Base-by-base conservation (phyloP, 1,139 yeast species). In the Scheffersomyces cryptocercus region DNA sequence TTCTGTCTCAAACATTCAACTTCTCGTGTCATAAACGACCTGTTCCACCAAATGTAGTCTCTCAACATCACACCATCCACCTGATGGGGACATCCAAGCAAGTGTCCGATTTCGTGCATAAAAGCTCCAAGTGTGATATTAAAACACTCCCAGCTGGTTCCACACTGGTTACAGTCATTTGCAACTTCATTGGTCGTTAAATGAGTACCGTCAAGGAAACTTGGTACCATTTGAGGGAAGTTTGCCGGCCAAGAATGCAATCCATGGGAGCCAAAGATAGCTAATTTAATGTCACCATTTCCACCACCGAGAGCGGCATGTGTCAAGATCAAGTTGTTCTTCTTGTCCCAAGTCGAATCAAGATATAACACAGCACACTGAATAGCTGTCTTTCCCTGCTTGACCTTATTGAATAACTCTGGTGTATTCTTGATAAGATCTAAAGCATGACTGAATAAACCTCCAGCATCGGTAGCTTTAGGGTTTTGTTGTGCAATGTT, bases 241-340 rank as follows among this genome's bases (percentile, higher is more conserved):
- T 79, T 79, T 26, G 79, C 68, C 6, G 99, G 98, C 95, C 96
- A 93, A 0, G 96, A 79, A 61, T 88, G 93, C 28, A 90, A 56
- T 0, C 97, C 95, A 60, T 93, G 99, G 3, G 96, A 85, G 3
- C 99, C 99, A 65, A 91, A 91, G 13, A 93, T 89, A 0, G 96
- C 98, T 46, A 93, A 67, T 50, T 81, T 82, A 30, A 88, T 73
- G 37, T 81, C 75, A 35, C 76, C 84, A 24, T 77, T 75, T 6
- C 96, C 95, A 30, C 98, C 98, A 35, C 98, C 98, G 15, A 93
- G 69, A 0, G 98, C 98, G 3, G 98, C 98, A 67, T 93, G 98
- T 2, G 91, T 89, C 39, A 83, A 65, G 38, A 93, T 84, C 50
- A 89, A 66, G 37, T 83, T 76, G 29, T 61, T 60, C 29, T 66